Evolutionary conservation across 1,284 basidiomycete genomes (phyloP), one percentile per base, ranked within the genome.

Genomic region (Gymnopus androsaceus): DNA sequence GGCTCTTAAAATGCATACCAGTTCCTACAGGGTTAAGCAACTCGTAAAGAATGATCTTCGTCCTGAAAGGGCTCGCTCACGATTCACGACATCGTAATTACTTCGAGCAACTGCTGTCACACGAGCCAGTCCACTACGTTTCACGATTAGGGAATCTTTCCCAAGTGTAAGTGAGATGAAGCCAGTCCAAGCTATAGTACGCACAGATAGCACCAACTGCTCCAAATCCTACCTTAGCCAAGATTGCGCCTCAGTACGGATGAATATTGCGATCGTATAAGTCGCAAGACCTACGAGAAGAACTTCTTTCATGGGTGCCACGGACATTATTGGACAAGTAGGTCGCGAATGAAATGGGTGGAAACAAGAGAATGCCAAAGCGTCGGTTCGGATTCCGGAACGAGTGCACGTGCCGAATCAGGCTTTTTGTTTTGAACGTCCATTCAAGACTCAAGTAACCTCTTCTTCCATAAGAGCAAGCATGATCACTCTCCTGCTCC

Each of bases 1-100:
- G 4, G 36, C 61, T 60, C 34, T 61, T 59, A 21, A 61, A 47
- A 28, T 63, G 42, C 30, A 63, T 59, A 6, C 61, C 61, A 21
- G 55, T 45, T 38, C 37, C 61, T 63, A 21, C 75, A 1, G 83
- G 83, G 55, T 75, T 69, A 14, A 21, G 25, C 6, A 23, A 31
- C 2, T 31, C 2, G 19, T 47, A 15, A n/a, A 23, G 19, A 40
- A 40, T 23, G 3, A 5, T 25, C 19, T 14, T 21, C 6, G 21
- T 28, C 19, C 4, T 15, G 0, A 17, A 25, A 53, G 14, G 1
- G 15, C n/a, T n/a, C 23, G 42, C 55, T 38, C 28, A 63, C 61
- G 25, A 19, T 56, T 50, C 8, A 62, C 57, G 17, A 55, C 25
- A 37, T 59, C 55, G 28, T 57, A 61, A 36, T 62, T 64, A 33